Percentiles rank a stretch among this genome's conserved stretches.
Evolutionary conservation across 768 basidiomycete genomes (phyloP).

Genomic region (Kwoniella newhampshirensis): DNA sequence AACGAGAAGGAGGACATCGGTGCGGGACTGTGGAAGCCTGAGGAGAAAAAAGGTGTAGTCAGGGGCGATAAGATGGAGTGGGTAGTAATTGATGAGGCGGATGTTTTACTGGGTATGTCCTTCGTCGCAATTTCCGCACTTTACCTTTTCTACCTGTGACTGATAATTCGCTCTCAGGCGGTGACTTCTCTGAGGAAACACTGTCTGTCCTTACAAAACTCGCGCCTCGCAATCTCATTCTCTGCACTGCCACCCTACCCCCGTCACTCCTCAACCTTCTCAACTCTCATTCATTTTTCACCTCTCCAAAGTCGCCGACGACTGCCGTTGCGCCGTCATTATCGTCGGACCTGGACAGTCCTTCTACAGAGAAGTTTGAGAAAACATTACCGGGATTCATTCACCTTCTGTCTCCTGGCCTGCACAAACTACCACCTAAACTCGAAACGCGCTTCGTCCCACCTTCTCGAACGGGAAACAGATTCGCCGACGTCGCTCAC

Average conservation of each 20-base stretch:
- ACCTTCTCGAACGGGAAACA: constrained; percentile 73
- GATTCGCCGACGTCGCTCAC: constrained; percentile 73
- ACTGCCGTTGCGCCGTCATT: too few species aligned
- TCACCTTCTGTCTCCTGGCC: constrained; percentile 69
- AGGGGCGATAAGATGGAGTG: constrained; percentile 74
- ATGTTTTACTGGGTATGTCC: constrained; percentile 75
- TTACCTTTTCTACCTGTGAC: background rate
- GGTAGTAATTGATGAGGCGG: constrained; percentile 89
- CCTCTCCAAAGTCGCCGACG: background rate
- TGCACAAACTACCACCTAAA: constrained; percentile 73
- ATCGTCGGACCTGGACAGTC: too few species aligned
- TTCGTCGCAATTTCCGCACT: background rate
- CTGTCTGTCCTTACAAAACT: constrained; percentile 65
- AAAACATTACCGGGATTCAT: constrained; percentile 19
- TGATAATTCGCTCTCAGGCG: constrained; percentile 58
- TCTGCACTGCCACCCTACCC: constrained; percentile 86
- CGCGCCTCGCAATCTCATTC: constrained; percentile 68
- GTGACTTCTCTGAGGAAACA: constrained; percentile 77
- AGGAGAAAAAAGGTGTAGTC: constrained; percentile 55
- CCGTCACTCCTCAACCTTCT: constrained; percentile 62
- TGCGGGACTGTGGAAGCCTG: constrained; percentile 18
- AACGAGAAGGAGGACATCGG: constrained; percentile 51
- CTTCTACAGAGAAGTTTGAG: too few species aligned
- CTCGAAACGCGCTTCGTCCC: constrained; percentile 71
- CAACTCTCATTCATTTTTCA: constrained; percentile 29